Conservation (phyloP, 495 filamentous ascomycete genomes). For the Gamarada debralockiae region DNA sequence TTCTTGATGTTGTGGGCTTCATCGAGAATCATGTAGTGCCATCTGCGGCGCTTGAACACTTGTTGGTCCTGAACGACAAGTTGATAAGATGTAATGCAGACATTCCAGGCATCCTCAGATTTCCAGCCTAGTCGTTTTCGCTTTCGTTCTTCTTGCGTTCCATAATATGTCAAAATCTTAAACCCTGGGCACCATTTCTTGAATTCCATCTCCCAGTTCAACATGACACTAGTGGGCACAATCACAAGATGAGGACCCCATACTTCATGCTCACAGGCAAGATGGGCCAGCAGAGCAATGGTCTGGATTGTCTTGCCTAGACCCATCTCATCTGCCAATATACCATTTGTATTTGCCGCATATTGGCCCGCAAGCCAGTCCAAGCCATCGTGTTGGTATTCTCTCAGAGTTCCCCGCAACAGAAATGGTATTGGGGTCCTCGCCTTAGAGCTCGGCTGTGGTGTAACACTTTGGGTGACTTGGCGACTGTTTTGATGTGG, state of each 20-base stretch:
- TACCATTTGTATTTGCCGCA: conserved; percentile 90
- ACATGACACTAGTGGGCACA: conserved; percentile 96
- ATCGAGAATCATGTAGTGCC: conserved; percentile 98
- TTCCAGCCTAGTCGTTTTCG: conserved; percentile 88
- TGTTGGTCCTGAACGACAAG: conserved; percentile 89
- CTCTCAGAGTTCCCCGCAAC: conserved; percentile 86
- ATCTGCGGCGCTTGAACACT: conserved; percentile 87
- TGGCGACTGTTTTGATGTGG: conserved; percentile 19
- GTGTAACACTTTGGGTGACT: conserved; percentile 36
- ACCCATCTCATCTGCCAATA: conserved; percentile 99
- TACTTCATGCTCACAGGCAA: conserved; percentile 84
- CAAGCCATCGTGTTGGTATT: conserved; percentile 94
- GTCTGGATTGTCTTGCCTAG: conserved; percentile 99
- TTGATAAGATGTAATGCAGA: conserved; percentile 95
- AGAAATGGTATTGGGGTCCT: conserved; percentile 82
- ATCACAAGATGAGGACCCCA: conserved; percentile 98
- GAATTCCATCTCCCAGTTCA: conserved; percentile 99
- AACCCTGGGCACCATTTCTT: conserved; percentile 99
- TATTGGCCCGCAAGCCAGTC: conserved; percentile 96
- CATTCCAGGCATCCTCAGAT: conserved; percentile 89
- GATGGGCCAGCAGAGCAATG: conserved; percentile 88
- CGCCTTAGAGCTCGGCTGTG: conserved; percentile 37
- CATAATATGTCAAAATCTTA: conserved; percentile 97
- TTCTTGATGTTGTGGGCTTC: conserved; percentile 99
- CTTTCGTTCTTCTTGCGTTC: conserved; percentile 85